Conservation (phyloP, 495 filamentous ascomycete species). For the Letharia columbiana region DNA sequence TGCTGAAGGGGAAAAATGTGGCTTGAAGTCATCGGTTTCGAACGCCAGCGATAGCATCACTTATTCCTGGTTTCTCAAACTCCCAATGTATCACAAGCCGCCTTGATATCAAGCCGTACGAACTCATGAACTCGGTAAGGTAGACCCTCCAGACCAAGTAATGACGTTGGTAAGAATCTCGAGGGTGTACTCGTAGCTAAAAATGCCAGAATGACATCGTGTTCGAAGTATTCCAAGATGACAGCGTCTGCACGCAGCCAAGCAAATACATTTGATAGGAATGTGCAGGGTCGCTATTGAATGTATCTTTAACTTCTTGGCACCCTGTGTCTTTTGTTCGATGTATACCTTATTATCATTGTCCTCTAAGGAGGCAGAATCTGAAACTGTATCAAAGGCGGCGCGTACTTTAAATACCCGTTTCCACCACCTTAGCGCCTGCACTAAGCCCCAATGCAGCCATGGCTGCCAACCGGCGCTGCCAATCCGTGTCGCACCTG, state of each 20-base stretch:
- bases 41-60: neutral
- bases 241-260: neutral
- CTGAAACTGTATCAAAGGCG: neutral
- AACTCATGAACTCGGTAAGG: neutral
- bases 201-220: neutral
- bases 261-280: neutral
- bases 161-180: neutral
- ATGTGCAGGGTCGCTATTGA: neutral
- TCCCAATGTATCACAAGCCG: neutral
- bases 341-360: too few relatives aligned
- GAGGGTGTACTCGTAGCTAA: neutral
- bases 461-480: too few relatives aligned
- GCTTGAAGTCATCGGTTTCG: neutral
- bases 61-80: neutral
- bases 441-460: neutral
- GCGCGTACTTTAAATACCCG: constrained; percentile 9
- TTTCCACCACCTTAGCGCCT: neutral
- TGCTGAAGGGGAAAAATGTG: too few relatives aligned
- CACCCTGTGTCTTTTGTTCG: neutral
- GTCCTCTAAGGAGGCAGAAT: neutral
- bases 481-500: neutral
- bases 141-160: neutral
- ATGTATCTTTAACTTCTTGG: neutral
- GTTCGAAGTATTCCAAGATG: too few relatives aligned
- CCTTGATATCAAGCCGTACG: neutral